Evolutionary conservation across 371 early-diverging fungal genomes (phyloP), one percentile per base, ranked within the genome.

Genomic region (Mortierella sp.): DNA sequence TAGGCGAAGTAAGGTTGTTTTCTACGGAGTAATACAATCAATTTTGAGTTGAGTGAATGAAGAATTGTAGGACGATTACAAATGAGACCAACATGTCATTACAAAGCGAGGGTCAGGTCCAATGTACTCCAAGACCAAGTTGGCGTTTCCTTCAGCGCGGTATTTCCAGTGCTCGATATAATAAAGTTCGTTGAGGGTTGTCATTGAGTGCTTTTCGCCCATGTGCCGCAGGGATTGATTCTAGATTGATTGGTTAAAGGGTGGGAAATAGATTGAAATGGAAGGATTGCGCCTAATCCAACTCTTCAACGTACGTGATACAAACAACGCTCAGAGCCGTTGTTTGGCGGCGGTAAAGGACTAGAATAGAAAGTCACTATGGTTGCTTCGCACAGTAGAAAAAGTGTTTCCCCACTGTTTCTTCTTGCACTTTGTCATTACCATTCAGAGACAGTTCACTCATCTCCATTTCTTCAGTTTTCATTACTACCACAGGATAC

Each of bases 81-180:
- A 20, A 22, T 37, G 40, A 61, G 66, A 43, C 18, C 39, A 51
- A 20, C 26, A 60, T 32, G 54, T 14, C 14, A 59, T 64, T 76
- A 81, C 83, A 37, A 70, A 73, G 24, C 64, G 64, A 20, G 76
- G 67, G 26, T 72, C 61, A 8, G 76, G 73, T 1, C 83, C 83
- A 32, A 61, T 60, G 73, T 76, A 81, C 52, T 73, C 59, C 10
- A 81, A 43, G 40, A 81, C 83, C n/a, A 81, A 26, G 51, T 81
- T 81, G 52, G 83, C 83, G 64, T 81, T 81, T 28, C 83, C 83
- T 22, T 81, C 83, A 1, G 77, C 83, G 10, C 73, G 54, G 64
- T 81, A 81, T 43, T 39, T 37, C 83, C 83, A 81, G 22, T 81
- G 67, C 12, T 68, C 63, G 20, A 61, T 69, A 14, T 28, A 45